Evolutionary conservation across 176 grass and related monocot species (phyloP), one percentile per base, ranked within the genome.

Genomic region (Lolium rigidum): DNA sequence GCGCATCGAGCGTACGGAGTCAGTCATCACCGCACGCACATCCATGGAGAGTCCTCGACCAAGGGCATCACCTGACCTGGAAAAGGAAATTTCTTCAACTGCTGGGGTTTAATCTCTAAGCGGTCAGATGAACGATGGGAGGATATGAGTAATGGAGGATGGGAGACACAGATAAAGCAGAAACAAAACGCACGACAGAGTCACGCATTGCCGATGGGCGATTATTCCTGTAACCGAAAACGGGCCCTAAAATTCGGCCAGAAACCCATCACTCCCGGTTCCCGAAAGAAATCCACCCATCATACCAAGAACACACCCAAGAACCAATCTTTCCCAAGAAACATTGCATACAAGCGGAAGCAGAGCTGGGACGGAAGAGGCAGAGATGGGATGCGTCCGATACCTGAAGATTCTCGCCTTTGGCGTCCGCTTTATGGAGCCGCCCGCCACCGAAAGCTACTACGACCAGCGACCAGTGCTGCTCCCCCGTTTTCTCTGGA

Each of bases 361-460:
- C 3, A 72, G 35, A 73, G 10, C 44, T 6, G 6, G 51, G 24
- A 39, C 24, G 48, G 39, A 9, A 77, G 5, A 66, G 11, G 25
- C 4, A 14, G 38, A 24, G 48, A 21, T 66, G 17, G 25, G 20
- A 78, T 69, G 25, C 65, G 21, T 47, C 75, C 17, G 66, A 59
- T 90, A 90, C 84, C 80, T 84, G 49, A 35, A 59, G 58, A 74
- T 75, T 87, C 38, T 72, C 52, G 79, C 61, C 63, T 54, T 8
- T 56, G 54, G 17, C 54, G 54, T 56, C 54, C 63, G 88, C 80
- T 87, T 91, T 91, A 87, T 78, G 80, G 85, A 84, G 85, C 87
- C 67, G 75, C 76, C 75, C 69, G 76, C 89, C 85, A 70, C 89
- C 89, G 85, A 87, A 81, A 91, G 89, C 69, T 65, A 66, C 84